Percentiles rank a stretch among this genome's conserved stretches.
These are phyloP conservation scores for Agroathelia rolfsii DNA, from an alignment of 1,284 basidiomycete genomes.

Conservation along the genomic window DNA sequence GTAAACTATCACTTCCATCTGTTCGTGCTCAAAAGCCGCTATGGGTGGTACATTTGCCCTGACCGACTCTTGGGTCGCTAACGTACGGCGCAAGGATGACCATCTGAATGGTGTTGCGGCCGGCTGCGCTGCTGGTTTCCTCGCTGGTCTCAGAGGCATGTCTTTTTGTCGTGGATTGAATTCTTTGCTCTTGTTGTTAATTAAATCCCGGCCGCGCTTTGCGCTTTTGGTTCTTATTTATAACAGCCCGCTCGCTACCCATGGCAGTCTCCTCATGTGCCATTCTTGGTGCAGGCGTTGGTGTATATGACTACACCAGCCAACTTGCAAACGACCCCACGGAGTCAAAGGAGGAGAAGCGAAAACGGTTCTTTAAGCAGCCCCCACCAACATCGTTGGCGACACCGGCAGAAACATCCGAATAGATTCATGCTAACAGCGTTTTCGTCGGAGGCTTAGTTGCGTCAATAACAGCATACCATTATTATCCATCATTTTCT, in stretches of 20 bases:
- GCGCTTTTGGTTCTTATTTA: slow-evolving; percentile 10
- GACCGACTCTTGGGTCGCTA: slow-evolving; percentile 75
- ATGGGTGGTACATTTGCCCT: slow-evolving; percentile 85
- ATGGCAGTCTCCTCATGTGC: slow-evolving; percentile 76
- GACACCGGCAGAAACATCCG: too few relatives aligned
- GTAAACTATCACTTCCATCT: slow-evolving; percentile 6
- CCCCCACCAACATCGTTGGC: slow-evolving; percentile 23
- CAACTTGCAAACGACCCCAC: slow-evolving; percentile 38
- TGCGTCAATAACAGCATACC: too few relatives aligned
- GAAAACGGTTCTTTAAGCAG: slow-evolving; percentile 67
- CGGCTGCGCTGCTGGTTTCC: slow-evolving; percentile 88
- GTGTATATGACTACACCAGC: slow-evolving; percentile 79
- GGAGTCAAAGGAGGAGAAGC: slow-evolving; percentile 46
- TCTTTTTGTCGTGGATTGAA: slow-evolving; percentile 13
- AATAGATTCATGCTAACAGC: too few relatives aligned
- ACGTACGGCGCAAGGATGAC: slow-evolving; percentile 76
- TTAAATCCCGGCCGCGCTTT: too few relatives aligned
- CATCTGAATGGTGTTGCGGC: slow-evolving; percentile 79
- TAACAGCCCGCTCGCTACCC: slow-evolving; percentile 73
- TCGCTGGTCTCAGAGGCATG: slow-evolving; percentile 78
- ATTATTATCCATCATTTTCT: too few relatives aligned
- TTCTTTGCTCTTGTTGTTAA: slow-evolving; percentile 5
- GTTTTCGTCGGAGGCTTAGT: too few relatives aligned
- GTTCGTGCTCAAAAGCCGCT: slow-evolving; percentile 48
- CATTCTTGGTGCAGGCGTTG: slow-evolving; percentile 72